Evolutionary conservation across 1,139 yeast genomes (phyloP), one percentile per base, ranked within the genome.

Genomic region (Pichia sp.): DNA sequence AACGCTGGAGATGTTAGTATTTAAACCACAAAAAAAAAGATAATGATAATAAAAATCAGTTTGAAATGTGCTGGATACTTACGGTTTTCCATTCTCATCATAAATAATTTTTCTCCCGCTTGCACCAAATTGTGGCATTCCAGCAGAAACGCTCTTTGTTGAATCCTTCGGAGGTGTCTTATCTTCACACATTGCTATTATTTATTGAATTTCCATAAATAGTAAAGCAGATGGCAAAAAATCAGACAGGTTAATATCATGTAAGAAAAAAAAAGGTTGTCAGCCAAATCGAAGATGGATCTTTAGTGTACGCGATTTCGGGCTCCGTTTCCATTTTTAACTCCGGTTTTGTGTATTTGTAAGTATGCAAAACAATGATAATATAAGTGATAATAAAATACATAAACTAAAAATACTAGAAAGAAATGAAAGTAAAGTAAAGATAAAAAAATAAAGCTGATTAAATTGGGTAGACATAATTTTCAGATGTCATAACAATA

Each of bases 11-110:
- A n/a, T n/a, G n/a, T n/a, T n/a, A n/a, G n/a, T n/a, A n/a, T n/a
- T n/a, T n/a, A n/a, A n/a, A n/a, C n/a, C n/a, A n/a, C n/a, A n/a
- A n/a, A n/a, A n/a, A n/a, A 14, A 32, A 21, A 13, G 20, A 2
- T 5, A 7, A 19, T 18, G 23, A 13, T 28, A 9, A n/a, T n/a
- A n/a, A n/a, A n/a, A n/a, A n/a, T 18, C 2, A 20, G 9, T 14
- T 4, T 31, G 10, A 5, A 8, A 8, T 10, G 5, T 24, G 9
- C n/a, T 9, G 9, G 4, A 5, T 27, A 72, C 91, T 55, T 70
- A 84, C 84, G 95, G 96, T 62, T 85, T 87, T 1, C 96, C 96
- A 61, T 88, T 81, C 57, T 85, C 80, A 54, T 86, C 95, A 46
- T 84, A 81, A 20, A 86, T 64, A 48, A 87, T 82, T 54, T 76